phyloP scores from a whole-genome alignment of 2,329 filamentous ascomycete genomes.

The Pseudogymnoascus sp. region DNA sequence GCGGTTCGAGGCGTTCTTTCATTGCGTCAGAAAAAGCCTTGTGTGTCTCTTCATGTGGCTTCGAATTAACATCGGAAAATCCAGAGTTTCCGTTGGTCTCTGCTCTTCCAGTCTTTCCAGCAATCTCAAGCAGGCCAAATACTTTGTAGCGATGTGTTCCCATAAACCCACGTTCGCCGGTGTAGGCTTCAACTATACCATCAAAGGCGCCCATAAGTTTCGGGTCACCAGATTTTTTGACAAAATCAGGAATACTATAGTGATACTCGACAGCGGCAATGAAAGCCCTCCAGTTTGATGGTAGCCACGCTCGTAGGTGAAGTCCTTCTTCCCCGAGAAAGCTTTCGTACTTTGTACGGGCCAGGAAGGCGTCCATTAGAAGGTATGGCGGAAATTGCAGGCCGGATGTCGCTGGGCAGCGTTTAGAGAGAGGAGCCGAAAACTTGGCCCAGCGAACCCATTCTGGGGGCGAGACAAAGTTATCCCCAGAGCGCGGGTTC shows the following conservation, averaged over 20 bases:
- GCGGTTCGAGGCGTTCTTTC: conserved; percentile 46
- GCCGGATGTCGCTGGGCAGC: conserved; percentile 44
- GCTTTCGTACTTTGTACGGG: conserved; percentile 42
- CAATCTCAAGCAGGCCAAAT: conserved; percentile 47
- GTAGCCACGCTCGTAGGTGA: conserved; percentile 46
- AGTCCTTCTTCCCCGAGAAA: conserved; percentile 46
- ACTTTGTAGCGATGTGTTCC: conserved; percentile 50
- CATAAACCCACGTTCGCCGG: conserved; percentile 49
- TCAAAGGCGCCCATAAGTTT: conserved; percentile 46
- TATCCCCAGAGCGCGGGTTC: conserved; percentile 44
- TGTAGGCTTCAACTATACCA: conserved; percentile 48
- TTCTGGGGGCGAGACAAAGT: conserved; percentile 41
- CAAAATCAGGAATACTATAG: conserved; percentile 46
- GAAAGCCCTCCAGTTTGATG: conserved; percentile 46
- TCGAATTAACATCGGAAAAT: conserved; percentile 32
- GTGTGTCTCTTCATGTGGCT: conserved; percentile 45
- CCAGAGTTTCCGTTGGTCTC: conserved; percentile 46
- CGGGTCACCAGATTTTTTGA: conserved; percentile 42
- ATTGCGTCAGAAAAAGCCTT: conserved; percentile 45
- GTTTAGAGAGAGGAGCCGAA: conserved; percentile 41
- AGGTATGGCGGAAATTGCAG: conserved; percentile 46
- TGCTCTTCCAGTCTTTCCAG: conserved; percentile 45
- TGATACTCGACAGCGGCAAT: conserved; percentile 49
- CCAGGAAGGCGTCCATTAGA: conserved; percentile 48
- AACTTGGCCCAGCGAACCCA: conserved; percentile 47